Evolutionary conservation across 257 asterid species (phyloP).

Genomic region (Ilex aquifolium): DNA sequence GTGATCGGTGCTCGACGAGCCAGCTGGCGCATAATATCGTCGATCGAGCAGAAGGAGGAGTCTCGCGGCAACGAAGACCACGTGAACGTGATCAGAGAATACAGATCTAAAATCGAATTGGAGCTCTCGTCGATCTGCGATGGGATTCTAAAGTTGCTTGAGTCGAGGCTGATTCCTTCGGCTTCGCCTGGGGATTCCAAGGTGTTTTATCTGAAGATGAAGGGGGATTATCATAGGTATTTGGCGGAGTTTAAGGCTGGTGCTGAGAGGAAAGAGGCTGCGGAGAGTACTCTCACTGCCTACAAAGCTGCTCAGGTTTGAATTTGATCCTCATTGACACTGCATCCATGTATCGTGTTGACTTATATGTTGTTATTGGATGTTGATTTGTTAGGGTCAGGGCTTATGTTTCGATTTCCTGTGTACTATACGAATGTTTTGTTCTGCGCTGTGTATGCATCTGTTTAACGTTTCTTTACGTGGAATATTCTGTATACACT

Average conservation of each 20-base stretch:
- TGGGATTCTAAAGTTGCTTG: constrained; percentile 71
- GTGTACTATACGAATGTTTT: neutral
- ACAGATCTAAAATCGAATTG: constrained; percentile 65
- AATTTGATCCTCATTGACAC: neutral
- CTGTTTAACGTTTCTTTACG: no score
- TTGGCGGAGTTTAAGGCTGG: constrained; percentile 76
- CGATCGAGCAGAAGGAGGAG: constrained; percentile 77
- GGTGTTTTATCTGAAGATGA: constrained; percentile 79
- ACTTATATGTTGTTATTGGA: neutral
- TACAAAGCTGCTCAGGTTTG: constrained; percentile 85
- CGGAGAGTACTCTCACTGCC: constrained; percentile 75
- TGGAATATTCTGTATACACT: no score
- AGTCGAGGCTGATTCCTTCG: constrained; percentile 45
- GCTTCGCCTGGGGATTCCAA: constrained; percentile 64
- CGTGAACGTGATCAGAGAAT: constrained; percentile 43
- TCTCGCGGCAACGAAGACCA: constrained; percentile 79
- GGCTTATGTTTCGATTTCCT: neutral
- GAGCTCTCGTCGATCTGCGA: constrained; percentile 64
- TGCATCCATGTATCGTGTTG: neutral
- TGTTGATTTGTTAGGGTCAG: neutral
- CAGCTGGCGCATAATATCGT: constrained; percentile 69
- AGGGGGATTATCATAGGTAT: constrained; percentile 77
- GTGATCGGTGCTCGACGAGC: constrained; percentile 73
- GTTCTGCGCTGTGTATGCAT: no score
- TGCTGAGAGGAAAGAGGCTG: constrained; percentile 69